Base-by-base conservation (phyloP, 495 filamentous ascomycete genomes). In the Chaetomidium leptoderma region DNA sequence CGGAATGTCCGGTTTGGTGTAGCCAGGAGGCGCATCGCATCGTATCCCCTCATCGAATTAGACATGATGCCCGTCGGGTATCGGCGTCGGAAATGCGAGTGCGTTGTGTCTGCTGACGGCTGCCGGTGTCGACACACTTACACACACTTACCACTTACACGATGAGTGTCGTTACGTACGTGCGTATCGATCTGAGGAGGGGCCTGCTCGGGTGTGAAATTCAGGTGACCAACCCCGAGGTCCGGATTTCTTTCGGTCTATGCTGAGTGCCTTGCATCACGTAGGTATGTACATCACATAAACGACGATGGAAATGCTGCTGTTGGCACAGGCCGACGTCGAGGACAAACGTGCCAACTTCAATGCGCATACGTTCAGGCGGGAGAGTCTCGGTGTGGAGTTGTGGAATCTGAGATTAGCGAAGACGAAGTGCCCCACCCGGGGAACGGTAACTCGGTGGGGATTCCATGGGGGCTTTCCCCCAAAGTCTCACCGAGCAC, bases 401-500 rank as follows among this genome's bases (percentile, higher is more conserved):
- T 13, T 54, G 29, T 26, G 39, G 30, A 53, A 46, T 52, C 24
- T 43, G 6, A 46, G 57, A 59, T 52, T 37, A 59, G 39, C 49
- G 57, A 54, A 42, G 13, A 1, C 37, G 16, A 13, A 27, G 39
- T 42, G n/a, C 14, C 14, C 24, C 50, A 36, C 24, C 3, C 26
- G n/a, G 27, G 13, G 16, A 53, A 48, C 29, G 21, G 40, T 44
- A 14, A n/a, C n/a, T n/a, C n/a, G 21, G 21, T 27, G 26, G 42
- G 21, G 42, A 42, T 29, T 11, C 35, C n/a, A 37, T 27, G 53
- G 32, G 32, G 29, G 23, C 49, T 47, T 53, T 54, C 50, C 42
- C 49, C 49, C 57, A 29, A n/a, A 59, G 29, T 53, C 42, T 54
- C 57, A 48, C 57, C 57, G 49, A 42, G 32, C 14, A 5, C 16